Evolutionary conservation across 2,329 filamentous ascomycete genomes (phyloP), one percentile per base, ranked within the genome.

Genomic region (Cordyceps militaris): DNA sequence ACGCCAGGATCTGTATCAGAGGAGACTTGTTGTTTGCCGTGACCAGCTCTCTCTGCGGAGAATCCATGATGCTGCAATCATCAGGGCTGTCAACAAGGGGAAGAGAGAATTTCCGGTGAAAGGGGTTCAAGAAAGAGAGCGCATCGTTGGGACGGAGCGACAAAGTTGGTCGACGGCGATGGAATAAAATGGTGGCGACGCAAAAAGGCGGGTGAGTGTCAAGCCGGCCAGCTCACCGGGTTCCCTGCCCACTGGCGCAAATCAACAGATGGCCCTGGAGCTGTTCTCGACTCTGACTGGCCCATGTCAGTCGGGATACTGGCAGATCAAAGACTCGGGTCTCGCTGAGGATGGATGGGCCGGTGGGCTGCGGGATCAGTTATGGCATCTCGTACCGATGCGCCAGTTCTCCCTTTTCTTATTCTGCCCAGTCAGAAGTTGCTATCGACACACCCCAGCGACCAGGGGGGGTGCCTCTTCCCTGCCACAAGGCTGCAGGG

Each of bases 11-110:
- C 50, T 68, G 62, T 14, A 69, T 62, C 9, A 69, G 64, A 7
- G 67, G 67, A 14, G 66, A 63, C 61, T 69, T 69, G 65, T 69
- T 65, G 21, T 44, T 60, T 57, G 65, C 67, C 1, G 64, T 69
- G 28, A 69, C 52, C 46, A 57, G 48, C 48, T 57, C 56, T 51
- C 56, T 44, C 19, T 51, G 38, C 11, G 56, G 52, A 26, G 19
- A 28, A 21, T 16, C 28, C 56, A 57, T 57, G 9, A 21, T 36
- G 40, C 11, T 11, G 16, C 3, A 19, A 53, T 43, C 36, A n/a
- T 34, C 7, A 23, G 36, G 40, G 11, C 3, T 43, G 19, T 4
- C 16, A 16, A 7, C n/a, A 19, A 38, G 11, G 9, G 34, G 34
- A 38, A 14, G 21, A n/a, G 21, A n/a, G 13, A 26, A 28, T 1